Conservation (phyloP, 106 monocot genomes). For the Dactylorhiza incarnata region DNA sequence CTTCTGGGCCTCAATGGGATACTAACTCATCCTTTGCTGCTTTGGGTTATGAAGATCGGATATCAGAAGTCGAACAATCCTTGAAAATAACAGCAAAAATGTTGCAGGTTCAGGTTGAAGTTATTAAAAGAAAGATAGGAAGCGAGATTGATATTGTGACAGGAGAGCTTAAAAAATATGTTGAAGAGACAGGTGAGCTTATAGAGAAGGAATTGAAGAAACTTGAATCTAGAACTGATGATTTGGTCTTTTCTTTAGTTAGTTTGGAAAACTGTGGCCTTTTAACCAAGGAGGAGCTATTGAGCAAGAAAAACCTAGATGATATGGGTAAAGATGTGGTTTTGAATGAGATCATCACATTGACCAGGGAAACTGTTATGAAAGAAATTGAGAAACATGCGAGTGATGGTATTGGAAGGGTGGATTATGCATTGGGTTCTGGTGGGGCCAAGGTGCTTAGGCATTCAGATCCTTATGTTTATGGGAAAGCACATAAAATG, state of each 20-base stretch:
- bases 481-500: conserved; percentile 62
- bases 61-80: conserved; percentile 61
- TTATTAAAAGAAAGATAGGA: conserved; percentile 59
- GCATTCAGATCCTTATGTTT: conserved; percentile 50
- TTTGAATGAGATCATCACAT: conserved; percentile 39
- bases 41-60: conserved; percentile 46
- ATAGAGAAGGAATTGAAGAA: conserved; percentile 43
- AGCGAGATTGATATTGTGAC: conserved; percentile 30
- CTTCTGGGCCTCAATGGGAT: conserved; percentile 11
- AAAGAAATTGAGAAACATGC: conserved; percentile 57
- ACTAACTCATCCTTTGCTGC: conserved; percentile 19
- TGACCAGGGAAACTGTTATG: conserved; percentile 39
- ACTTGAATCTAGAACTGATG: conserved; percentile 33
- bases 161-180: conserved; percentile 27
- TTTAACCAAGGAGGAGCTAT: conserved; percentile 48
- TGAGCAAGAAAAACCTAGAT: conserved; percentile 20
- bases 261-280: conserved; percentile 36
- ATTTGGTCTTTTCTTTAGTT: conserved; percentile 35
- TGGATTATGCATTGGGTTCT: conserved; percentile 55
- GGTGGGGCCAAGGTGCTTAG: conserved; percentile 46
- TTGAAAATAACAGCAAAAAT: conserved; percentile 65
- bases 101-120: conserved; percentile 81
- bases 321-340: conserved; percentile 13
- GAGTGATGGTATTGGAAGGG: conserved; percentile 50
- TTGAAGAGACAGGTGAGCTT: conserved; percentile 29